Conservation (phyloP, 805 yeast genomes). For the Candida pini region DNA sequence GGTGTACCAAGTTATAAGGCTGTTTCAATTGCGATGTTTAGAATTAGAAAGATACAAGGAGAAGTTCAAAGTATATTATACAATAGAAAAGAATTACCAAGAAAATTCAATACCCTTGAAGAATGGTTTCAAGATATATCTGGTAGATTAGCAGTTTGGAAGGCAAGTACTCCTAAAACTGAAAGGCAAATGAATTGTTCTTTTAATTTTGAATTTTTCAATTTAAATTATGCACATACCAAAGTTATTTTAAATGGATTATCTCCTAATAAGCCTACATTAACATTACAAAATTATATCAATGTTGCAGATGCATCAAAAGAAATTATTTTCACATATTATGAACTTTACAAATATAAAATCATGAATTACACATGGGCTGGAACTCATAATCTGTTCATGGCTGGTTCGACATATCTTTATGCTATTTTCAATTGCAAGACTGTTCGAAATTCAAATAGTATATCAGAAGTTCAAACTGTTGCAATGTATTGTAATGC, state of each 20-base stretch:
- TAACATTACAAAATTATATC: constrained; percentile 47
- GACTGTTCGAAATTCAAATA: constrained; percentile 41
- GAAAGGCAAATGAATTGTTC: constrained; percentile 62
- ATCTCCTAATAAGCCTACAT: constrained; percentile 59
- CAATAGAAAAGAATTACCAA: constrained; percentile 66
- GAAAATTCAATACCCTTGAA: constrained; percentile 44
- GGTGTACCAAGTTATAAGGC: constrained; percentile 53
- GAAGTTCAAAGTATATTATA: constrained; percentile 69
- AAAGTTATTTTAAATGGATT: constrained; percentile 68
- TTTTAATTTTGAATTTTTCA: constrained; percentile 65
- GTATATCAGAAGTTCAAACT: constrained; percentile 45
- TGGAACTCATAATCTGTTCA: constrained; percentile 80
- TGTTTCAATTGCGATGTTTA: constrained; percentile 62
- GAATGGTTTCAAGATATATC: constrained; percentile 61
- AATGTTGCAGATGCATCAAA: constrained; percentile 59
- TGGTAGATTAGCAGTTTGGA: constrained; percentile 58
- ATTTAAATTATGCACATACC: constrained; percentile 73
- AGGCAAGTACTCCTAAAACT: constrained; percentile 47
- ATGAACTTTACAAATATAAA: constrained; percentile 48
- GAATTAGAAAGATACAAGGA: constrained; percentile 68
- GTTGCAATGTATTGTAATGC: constrained; percentile 44
- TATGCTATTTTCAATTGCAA: constrained; percentile 69
- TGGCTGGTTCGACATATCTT: constrained; percentile 83
- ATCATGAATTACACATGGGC: constrained; percentile 87
- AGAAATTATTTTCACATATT: constrained; percentile 60